These are phyloP conservation scores for Mortierella sp. DNA, from an alignment of 371 early-diverging fungal species.

Conservation along the genomic window DNA sequence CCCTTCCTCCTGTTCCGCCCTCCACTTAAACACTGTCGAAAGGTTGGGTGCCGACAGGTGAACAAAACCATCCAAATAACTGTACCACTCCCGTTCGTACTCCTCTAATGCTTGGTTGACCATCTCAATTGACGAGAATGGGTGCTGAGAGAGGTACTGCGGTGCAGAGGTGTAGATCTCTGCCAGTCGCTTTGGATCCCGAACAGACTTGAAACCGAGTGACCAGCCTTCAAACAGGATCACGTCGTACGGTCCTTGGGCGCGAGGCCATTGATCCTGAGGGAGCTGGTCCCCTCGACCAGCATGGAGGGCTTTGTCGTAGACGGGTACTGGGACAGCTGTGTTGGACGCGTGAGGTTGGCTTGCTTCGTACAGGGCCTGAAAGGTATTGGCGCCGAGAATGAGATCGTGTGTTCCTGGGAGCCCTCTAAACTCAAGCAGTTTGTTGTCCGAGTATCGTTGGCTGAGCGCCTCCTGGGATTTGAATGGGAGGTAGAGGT, in stretches of 20 bases:
- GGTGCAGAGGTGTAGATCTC: conserved; percentile 40
- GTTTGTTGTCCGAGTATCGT: conserved; percentile 72
- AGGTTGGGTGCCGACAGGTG: conserved; percentile 75
- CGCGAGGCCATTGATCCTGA: conserved; percentile 67
- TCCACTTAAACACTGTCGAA: conserved; percentile 85
- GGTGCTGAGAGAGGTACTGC: conserved; percentile 24
- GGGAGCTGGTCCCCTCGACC: conserved; percentile 89
- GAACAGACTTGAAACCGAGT: conserved; percentile 85
- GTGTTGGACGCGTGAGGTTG: background rate
- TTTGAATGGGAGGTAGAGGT: conserved; percentile 83
- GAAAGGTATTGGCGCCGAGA: conserved; percentile 71
- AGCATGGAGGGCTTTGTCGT: conserved; percentile 81
- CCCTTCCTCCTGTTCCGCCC: conserved; percentile 88
- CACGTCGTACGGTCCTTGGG: conserved; percentile 76
- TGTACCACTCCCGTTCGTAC: conserved; percentile 73
- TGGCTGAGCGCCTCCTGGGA: conserved; percentile 73
- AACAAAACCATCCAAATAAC: conserved; percentile 82
- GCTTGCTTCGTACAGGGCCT: conserved; percentile 60
- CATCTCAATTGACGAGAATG: conserved; percentile 52
- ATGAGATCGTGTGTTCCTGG: conserved; percentile 92
- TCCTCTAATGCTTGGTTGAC: conserved; percentile 61
- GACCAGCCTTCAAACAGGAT: conserved; percentile 97
- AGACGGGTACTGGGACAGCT: conserved; percentile 75
- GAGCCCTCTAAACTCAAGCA: conserved; percentile 85
- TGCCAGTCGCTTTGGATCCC: conserved; percentile 43